These are phyloP conservation scores for Alternaria postmessia DNA, from an alignment of 2,329 filamentous ascomycete genomes.

Conservation along the genomic window DNA sequence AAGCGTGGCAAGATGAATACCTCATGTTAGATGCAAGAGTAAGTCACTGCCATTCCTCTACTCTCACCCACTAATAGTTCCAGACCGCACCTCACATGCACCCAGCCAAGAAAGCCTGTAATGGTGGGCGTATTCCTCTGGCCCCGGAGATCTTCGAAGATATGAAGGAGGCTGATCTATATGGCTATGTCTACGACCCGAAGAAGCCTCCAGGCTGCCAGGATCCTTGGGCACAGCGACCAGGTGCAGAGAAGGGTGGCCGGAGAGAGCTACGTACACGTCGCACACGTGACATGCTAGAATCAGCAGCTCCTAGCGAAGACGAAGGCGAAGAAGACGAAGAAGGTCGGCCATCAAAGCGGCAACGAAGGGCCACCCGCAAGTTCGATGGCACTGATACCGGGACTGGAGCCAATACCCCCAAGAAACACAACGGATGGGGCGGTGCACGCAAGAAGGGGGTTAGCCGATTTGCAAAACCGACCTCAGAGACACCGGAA, in stretches of 20 bases:
- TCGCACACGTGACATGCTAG: constrained; percentile 51
- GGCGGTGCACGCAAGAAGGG: constrained; percentile 50
- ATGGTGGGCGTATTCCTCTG: constrained; percentile 57
- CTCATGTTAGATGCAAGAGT: constrained; percentile 60
- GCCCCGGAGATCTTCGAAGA: constrained; percentile 63
- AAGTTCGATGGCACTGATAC: constrained; percentile 46
- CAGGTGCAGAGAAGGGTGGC: constrained; percentile 54
- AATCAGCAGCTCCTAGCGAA: constrained; percentile 49
- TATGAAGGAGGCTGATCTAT: constrained; percentile 67
- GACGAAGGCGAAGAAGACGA: constrained; percentile 49
- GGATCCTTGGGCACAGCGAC: constrained; percentile 64
- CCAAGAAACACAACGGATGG: constrained; percentile 48
- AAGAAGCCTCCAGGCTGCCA: constrained; percentile 61
- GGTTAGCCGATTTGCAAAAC: constrained; percentile 43
- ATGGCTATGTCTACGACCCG: constrained; percentile 66
- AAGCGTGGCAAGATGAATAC: constrained; percentile 67
- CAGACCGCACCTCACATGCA: constrained; percentile 61
- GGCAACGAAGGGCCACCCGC: constrained; percentile 47
- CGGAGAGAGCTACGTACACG: constrained; percentile 58
- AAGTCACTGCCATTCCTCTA: constrained; percentile 18
- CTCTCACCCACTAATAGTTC: constrained; percentile 29
- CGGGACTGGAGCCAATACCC: constrained; percentile 41
- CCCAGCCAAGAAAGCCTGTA: constrained; percentile 60
- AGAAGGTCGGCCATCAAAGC: constrained; percentile 41
- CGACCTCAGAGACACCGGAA: constrained; percentile 47